These are phyloP conservation scores for Gnetum montanum DNA, from an alignment of 75 land plant species.

Conservation along the genomic window DNA sequence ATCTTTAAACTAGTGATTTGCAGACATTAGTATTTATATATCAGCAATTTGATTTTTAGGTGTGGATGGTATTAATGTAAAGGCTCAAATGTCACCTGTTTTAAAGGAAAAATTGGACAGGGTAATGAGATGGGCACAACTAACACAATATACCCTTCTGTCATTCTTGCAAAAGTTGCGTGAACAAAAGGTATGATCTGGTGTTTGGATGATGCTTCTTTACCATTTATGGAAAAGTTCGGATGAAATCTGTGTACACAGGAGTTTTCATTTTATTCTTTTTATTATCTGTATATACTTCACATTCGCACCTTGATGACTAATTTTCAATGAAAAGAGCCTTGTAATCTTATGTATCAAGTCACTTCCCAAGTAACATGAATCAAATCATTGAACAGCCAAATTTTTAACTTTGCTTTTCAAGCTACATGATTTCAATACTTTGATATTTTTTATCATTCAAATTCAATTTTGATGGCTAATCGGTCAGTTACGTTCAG, in stretches of 20 bases:
- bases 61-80: not conserved
- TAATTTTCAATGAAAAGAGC: too few relatives aligned
- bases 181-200: not conserved
- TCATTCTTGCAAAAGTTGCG: slow-evolving; percentile 1
- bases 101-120: slow-evolving; percentile 2
- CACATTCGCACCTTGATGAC: too few relatives aligned
- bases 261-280: not conserved
- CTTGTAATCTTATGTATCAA: too few relatives aligned
- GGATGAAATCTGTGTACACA: too few relatives aligned
- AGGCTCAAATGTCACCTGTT: slow-evolving; percentile 1
- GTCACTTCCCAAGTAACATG: too few relatives aligned
- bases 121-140: slow-evolving; percentile 4
- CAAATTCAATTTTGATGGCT: too few relatives aligned
- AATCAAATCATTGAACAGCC: too few relatives aligned
- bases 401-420: not conserved
- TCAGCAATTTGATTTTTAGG: too few relatives aligned
- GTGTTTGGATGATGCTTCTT: not conserved
- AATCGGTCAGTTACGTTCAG: too few relatives aligned
- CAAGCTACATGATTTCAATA: not conserved
- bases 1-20: too few relatives aligned
- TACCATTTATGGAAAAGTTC: not conserved
- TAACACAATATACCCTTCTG: slow-evolving; percentile 3
- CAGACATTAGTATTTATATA: too few relatives aligned
- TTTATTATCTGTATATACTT: too few relatives aligned
- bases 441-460: not conserved